Evolutionary conservation across 192 early-diverging fungal species (phyloP).

Genomic region (Neocallimastix lanati): DNA sequence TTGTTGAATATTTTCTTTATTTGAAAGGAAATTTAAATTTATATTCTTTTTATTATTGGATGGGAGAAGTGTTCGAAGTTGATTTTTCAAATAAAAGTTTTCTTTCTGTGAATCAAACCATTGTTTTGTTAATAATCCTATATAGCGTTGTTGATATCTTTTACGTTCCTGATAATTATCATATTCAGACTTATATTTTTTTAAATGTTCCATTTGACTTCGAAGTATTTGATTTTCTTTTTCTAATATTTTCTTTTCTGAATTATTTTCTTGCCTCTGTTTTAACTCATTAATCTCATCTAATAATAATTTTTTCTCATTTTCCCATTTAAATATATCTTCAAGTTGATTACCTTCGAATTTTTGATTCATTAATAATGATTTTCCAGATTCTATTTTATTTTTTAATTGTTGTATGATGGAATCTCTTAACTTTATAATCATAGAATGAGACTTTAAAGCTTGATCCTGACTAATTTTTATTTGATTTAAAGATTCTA

Average conservation of each 20-base stretch:
- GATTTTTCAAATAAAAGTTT: not conserved
- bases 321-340: not conserved
- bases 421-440: not conserved
- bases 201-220: not conserved
- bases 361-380: not conserved
- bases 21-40: too few relatives aligned
- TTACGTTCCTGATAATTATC: not conserved
- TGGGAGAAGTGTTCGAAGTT: not conserved
- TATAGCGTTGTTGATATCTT: not conserved
- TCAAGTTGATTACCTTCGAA: too few relatives aligned
- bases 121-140: not conserved
- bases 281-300: not conserved
- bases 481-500: not conserved
- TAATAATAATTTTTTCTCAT: not conserved
- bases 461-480: not conserved
- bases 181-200: not conserved
- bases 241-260: not conserved
- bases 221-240: not conserved
- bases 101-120: not conserved
- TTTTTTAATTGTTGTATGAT: not conserved
- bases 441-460: not conserved
- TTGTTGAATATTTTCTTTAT: too few relatives aligned
- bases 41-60: too few relatives aligned
- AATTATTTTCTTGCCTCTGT: not conserved
- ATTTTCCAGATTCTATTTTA: not conserved